Conservation (phyloP, 768 basidiomycete genomes). For the Russula dissimulans region DNA sequence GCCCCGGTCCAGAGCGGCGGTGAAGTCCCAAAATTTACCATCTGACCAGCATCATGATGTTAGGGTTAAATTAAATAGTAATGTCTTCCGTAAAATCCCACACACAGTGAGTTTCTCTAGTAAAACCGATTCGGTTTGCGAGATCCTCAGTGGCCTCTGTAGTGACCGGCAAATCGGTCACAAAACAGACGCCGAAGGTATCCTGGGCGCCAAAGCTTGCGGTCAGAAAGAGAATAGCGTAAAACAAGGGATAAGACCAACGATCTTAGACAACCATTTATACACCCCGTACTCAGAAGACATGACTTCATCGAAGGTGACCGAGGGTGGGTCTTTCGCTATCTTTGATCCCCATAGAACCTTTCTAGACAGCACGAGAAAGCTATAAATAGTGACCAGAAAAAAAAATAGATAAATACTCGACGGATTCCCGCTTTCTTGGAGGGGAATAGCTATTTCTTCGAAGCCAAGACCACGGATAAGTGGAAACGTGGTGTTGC, state of each 20-base stretch:
- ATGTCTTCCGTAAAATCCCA: constrained; percentile 20
- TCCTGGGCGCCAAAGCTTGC: constrained; percentile 39
- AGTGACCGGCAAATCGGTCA: constrained; percentile 70
- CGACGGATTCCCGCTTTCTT: constrained; percentile 23
- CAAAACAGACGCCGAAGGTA: constrained; percentile 81
- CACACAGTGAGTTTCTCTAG: constrained; percentile 81
- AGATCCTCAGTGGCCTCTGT: constrained; percentile 80
- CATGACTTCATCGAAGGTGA: constrained; percentile 70
- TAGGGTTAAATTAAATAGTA: not conserved
- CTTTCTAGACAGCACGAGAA: constrained; percentile 35
- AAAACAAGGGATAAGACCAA: constrained; percentile 29
- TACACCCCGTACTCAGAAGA: constrained; percentile 53
- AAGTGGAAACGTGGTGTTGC: constrained; percentile 76
- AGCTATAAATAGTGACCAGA: not conserved
- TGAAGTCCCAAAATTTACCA: constrained; percentile 96
- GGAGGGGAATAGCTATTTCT: constrained; percentile 72
- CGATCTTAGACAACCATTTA: constrained; percentile 75
- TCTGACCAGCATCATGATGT: constrained; percentile 36
- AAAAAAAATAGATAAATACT: constrained; percentile 33
- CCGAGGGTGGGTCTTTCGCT: constrained; percentile 58
- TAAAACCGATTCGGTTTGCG: constrained; percentile 68
- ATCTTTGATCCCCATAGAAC: constrained; percentile 79
- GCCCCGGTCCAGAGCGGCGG: constrained; percentile 79
- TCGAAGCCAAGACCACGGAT: constrained; percentile 82
- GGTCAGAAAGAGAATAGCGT: not conserved